A percentile compares a stretch with the other conserved stretches of the same genome.
Conservation (phyloP, 495 filamentous ascomycete genomes). For the Tuber indicum region DNA sequence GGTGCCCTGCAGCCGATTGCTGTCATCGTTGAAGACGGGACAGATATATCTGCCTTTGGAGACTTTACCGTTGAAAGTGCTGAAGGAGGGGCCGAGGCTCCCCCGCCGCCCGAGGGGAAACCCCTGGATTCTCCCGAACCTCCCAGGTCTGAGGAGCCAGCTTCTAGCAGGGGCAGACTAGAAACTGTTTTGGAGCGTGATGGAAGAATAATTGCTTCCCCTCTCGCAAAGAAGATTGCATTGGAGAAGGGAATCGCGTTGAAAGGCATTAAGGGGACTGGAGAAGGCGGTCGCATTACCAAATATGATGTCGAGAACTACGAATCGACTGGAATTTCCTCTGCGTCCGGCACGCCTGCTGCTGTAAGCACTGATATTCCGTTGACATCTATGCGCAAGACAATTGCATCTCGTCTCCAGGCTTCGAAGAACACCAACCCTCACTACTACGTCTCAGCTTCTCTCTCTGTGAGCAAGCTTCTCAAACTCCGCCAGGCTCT, state of each 20-base stretch:
- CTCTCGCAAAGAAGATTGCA: slow-evolving; percentile 72
- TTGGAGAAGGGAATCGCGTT: slow-evolving; percentile 78
- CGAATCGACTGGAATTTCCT: slow-evolving; percentile 48
- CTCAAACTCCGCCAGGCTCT: slow-evolving; percentile 91
- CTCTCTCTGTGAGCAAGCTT: slow-evolving; percentile 85
- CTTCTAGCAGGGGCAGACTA: slow-evolving; percentile 66
- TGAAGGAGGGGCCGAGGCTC: slow-evolving; percentile 65
- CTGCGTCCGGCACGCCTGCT: slow-evolving; percentile 47
- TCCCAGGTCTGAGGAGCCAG: slow-evolving; percentile 61
- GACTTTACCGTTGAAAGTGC: slow-evolving; percentile 84
- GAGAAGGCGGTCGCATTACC: slow-evolving; percentile 77
- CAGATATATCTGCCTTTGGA: slow-evolving; percentile 78
- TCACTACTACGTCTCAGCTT: slow-evolving; percentile 91
- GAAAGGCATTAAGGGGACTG: slow-evolving; percentile 77
- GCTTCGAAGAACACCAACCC: slow-evolving; percentile 88
- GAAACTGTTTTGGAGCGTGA: slow-evolving; percentile 77
- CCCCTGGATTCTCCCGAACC: slow-evolving; percentile 51
- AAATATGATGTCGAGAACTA: slow-evolving; percentile 88
- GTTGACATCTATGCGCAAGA: slow-evolving; percentile 91
- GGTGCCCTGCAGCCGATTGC: slow-evolving; percentile 71
- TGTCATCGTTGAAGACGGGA: slow-evolving; percentile 83
- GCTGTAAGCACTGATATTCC: slow-evolving; percentile 77
- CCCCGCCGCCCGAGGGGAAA: slow-evolving; percentile 62
- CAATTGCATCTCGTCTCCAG: slow-evolving; percentile 83
- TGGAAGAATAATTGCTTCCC: slow-evolving; percentile 51